Base-by-base conservation (phyloP, 2,329 filamentous ascomycete genomes). In the Colletotrichum brevisporum region DNA sequence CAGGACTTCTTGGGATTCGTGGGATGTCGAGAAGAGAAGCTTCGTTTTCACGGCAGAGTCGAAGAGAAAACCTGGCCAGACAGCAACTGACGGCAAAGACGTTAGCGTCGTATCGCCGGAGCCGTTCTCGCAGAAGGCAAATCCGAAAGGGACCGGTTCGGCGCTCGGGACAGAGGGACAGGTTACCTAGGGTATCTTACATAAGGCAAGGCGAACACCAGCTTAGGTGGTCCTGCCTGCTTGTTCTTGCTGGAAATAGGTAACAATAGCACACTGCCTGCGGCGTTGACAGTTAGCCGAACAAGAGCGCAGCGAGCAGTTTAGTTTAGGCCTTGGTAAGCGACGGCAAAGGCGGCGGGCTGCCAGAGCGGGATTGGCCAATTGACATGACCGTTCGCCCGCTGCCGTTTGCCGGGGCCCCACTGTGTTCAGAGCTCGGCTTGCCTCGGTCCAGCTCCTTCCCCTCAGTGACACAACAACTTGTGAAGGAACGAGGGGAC, bases 391-490 rank as follows among this genome's bases (percentile, higher is more conserved):
- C 51, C 63, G 51, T 47, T 63, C 51, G 47, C 48, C 70, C 70
- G 59, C 6, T 4, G 47, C 47, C 6, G 41, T 47, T 48, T 31
- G 16, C 36, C 39, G 47, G 47, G n/a, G 47, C 47, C 3, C n/a
- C 47, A 18, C n/a, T 18, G 47, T n/a, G 5, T 18, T n/a, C 16
- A 8, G 4, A 18, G 16, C 45, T 50, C 70, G 70, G 70, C 60
- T 71, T 71, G 68, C 70, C 70, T 71, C 68, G 70, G 70, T 70
- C 69, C 55, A 66, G 41, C 36, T n/a, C 24, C 41, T 68, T 51
- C 66, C 66, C 66, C 66, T 69, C 66, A 66, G 16, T 21, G 36
- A 15, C 41, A 43, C 41, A 43, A 51, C 15, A 31, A 39, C 15
- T 36, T 58, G 55, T 36, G 43, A 58, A 51, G 24, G 3, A 16